phyloP scores from a whole-genome alignment of 345 rosid species.

The Syzygium aqueum region DNA sequence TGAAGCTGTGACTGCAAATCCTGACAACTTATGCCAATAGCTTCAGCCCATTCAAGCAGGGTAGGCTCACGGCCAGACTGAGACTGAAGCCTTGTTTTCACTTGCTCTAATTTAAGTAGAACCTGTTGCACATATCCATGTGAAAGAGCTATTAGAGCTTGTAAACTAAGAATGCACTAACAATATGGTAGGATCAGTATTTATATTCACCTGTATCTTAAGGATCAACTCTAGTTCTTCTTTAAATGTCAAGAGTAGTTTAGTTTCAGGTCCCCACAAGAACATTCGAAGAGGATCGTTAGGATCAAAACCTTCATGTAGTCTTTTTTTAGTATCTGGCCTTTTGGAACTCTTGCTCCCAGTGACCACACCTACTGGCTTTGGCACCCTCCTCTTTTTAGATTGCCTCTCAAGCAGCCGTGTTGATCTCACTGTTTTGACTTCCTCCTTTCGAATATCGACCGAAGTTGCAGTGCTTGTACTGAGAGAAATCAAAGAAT shows the following conservation, averaged over 20 bases:
- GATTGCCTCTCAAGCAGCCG: slow-evolving; percentile 51
- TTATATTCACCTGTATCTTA: slow-evolving; percentile 52
- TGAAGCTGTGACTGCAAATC: slow-evolving; percentile 58
- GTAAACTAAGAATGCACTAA: not conserved
- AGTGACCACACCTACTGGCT: slow-evolving; percentile 15
- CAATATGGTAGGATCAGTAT: not conserved
- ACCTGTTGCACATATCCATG: slow-evolving; percentile 39
- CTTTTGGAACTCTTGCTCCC: slow-evolving; percentile 30
- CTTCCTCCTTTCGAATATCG: slow-evolving; percentile 18
- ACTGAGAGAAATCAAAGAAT: slow-evolving; percentile 13
- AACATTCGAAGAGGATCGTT: slow-evolving; percentile 67
- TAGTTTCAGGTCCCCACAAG: slow-evolving; percentile 76
- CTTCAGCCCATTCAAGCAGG: slow-evolving; percentile 71
- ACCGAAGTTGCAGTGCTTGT: slow-evolving; percentile 28
- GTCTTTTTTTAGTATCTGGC: slow-evolving; percentile 26
- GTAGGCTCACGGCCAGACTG: slow-evolving; percentile 77
- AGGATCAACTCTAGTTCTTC: slow-evolving; percentile 62
- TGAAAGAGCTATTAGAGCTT: not conserved
- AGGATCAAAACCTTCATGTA: slow-evolving; percentile 35
- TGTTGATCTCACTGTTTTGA: slow-evolving; percentile 51
- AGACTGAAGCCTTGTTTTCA: slow-evolving; percentile 53
- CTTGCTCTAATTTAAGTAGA: slow-evolving; percentile 45
- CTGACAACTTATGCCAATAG: slow-evolving; percentile 42
- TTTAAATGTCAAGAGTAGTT: slow-evolving; percentile 57
- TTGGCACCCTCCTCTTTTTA: slow-evolving; percentile 39